phyloP scores from a whole-genome alignment of 1,139 yeast genomes.

The Pichia sp. region DNA sequence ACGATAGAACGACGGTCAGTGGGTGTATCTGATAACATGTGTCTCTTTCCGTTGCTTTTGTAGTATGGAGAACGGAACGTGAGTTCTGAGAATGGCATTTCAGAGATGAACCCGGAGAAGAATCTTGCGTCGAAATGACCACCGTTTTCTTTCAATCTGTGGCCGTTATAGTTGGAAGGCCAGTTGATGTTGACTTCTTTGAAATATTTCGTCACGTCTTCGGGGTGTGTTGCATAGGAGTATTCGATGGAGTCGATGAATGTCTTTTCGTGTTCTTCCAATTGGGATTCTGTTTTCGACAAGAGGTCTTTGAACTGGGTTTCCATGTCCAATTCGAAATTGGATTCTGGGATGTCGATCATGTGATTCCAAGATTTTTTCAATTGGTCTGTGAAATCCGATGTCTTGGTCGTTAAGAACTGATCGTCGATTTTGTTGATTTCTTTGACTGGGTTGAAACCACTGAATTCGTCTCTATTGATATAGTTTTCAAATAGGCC shows the following conservation, averaged over 20 bases:
- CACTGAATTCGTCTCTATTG: background rate
- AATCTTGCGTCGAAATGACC: conserved; percentile 76
- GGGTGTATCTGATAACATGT: conserved; percentile 3
- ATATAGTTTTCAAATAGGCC: conserved; percentile 34
- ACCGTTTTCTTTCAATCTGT: conserved; percentile 38
- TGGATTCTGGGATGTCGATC: conserved; percentile 10
- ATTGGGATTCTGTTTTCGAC: background rate
- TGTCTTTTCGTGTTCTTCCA: conserved; percentile 18
- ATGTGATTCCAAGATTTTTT: background rate
- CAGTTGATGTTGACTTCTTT: conserved; percentile 45
- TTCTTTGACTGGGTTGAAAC: conserved; percentile 24
- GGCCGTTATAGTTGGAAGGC: conserved; percentile 29
- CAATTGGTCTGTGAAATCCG: conserved; percentile 2
- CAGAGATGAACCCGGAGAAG: conserved; percentile 50
- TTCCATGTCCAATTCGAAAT: conserved; percentile 13
- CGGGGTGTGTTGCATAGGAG: conserved; percentile 28
- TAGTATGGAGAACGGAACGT: conserved; percentile 10
- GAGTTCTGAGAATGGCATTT: conserved; percentile 19
- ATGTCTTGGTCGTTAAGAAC: background rate
- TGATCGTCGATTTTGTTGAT: conserved; percentile 10
- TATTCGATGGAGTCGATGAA: conserved; percentile 31
- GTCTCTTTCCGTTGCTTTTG: background rate
- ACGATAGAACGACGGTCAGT: conserved; percentile 36
- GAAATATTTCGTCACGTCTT: conserved; percentile 45
- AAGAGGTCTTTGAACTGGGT: conserved; percentile 16